Conservation (phyloP, 192 early-diverging fungal genomes). For the Piromyces finnis region DNA sequence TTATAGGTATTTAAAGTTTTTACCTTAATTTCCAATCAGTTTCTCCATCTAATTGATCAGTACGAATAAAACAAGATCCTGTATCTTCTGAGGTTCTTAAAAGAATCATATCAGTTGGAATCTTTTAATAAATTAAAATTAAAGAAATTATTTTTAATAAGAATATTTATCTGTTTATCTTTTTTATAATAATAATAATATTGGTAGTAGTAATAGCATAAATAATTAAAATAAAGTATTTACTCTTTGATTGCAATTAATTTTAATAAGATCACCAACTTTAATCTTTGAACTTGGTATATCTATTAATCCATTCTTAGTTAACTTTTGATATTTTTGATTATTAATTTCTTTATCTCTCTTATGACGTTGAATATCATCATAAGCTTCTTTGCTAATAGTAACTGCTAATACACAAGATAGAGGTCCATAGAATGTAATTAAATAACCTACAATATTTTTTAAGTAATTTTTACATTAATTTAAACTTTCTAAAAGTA, state of each 20-base stretch:
- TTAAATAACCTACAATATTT: constrained; percentile 41
- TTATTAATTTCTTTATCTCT: constrained; percentile 80
- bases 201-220: no score
- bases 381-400: constrained; percentile 77
- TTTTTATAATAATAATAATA: no score
- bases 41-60: constrained; percentile 93
- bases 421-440: constrained; percentile 82
- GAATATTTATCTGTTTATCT: no score
- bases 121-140: constrained; percentile 9
- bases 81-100: constrained; percentile 61
- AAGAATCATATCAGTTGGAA: constrained; percentile 83
- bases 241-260: constrained; percentile 73
- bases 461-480: no score
- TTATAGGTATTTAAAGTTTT: no score
- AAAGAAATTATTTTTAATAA: no score
- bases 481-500: no score
- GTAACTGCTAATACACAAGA: constrained; percentile 83
- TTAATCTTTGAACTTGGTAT: constrained; percentile 64
- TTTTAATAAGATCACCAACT: constrained; percentile 69
- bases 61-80: constrained; percentile 87
- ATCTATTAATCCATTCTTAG: constrained; percentile 24
- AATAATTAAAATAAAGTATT: no score
- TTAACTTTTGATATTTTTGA: constrained; percentile 53
- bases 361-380: constrained; percentile 67
- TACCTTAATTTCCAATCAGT: constrained; percentile 89